phyloP scores from a whole-genome alignment of 176 grass and related monocot species.

The Panicum miliaceum region DNA sequence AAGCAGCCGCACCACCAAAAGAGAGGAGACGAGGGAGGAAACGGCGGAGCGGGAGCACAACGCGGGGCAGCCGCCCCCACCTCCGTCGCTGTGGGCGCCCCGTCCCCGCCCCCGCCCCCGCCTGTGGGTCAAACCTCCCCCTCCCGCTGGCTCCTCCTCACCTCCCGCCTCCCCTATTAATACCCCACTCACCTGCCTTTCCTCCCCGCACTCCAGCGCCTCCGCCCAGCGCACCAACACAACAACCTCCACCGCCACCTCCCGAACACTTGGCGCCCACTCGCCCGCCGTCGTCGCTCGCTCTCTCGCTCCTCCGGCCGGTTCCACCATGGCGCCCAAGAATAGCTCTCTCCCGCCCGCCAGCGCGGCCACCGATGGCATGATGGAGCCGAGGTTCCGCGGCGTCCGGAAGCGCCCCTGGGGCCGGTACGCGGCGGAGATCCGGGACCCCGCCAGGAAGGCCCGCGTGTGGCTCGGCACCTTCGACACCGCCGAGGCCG shows the following conservation, averaged over 20 bases:
- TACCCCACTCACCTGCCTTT: not conserved
- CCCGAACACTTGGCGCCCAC: slow-evolving; percentile 24
- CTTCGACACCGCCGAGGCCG: slow-evolving; percentile 89
- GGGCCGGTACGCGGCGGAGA: slow-evolving; percentile 92
- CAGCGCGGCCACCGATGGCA: slow-evolving; percentile 9
- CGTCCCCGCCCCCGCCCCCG: not conserved
- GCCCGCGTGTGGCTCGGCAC: slow-evolving; percentile 95
- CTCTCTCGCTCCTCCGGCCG: not conserved
- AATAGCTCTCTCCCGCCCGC: not conserved
- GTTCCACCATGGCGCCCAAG: slow-evolving; percentile 60
- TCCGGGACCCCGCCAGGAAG: slow-evolving; percentile 79
- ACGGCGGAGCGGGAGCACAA: slow-evolving; percentile 28
- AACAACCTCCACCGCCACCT: not conserved
- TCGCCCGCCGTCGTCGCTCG: not conserved
- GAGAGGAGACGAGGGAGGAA: not conserved
- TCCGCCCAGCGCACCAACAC: not conserved
- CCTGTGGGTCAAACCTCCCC: slow-evolving; percentile 50
- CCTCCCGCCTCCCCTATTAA: slow-evolving; percentile 60
- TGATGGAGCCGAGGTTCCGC: slow-evolving; percentile 73
- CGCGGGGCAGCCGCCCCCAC: slow-evolving; percentile 7
- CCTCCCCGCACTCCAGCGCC: slow-evolving; percentile 8
- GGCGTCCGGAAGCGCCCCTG: slow-evolving; percentile 89
- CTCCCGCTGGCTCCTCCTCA: slow-evolving; percentile 52
- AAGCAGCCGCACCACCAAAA: not conserved
- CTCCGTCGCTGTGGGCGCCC: not conserved